A percentile compares a stretch with the other conserved stretches of the same genome.
These are phyloP conservation scores for Boletus insuetus DNA, from an alignment of 768 basidiomycete genomes.

Conservation along the genomic window DNA sequence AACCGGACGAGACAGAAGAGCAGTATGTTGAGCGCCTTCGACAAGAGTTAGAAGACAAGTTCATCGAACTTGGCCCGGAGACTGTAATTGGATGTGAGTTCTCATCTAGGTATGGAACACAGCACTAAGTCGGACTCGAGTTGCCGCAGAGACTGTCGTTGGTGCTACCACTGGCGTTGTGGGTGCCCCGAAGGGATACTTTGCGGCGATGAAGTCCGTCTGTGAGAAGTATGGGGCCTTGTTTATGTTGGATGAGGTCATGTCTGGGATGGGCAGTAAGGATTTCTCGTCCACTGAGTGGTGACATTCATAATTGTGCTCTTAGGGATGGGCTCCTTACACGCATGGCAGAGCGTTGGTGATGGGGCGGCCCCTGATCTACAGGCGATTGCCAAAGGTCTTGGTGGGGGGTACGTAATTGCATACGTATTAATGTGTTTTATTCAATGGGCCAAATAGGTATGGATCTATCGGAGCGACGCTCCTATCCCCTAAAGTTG, in stretches of 20 bases:
- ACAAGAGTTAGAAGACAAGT: slow-evolving; percentile 83
- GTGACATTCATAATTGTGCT: background rate
- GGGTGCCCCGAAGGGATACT: slow-evolving; percentile 78
- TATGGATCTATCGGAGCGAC: slow-evolving; percentile 83
- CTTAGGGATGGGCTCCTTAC: slow-evolving; percentile 80
- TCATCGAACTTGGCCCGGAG: slow-evolving; percentile 75
- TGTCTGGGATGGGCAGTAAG: slow-evolving; percentile 90
- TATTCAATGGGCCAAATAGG: slow-evolving; percentile 35
- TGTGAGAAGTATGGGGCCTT: slow-evolving; percentile 70
- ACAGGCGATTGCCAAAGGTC: slow-evolving; percentile 86
- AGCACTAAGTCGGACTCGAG: slow-evolving; percentile 34
- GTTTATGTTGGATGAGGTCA: slow-evolving; percentile 88
- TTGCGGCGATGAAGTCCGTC: slow-evolving; percentile 80
- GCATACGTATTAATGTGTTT: background rate
- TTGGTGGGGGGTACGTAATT: slow-evolving; percentile 74
- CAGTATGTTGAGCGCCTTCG: slow-evolving; percentile 76
- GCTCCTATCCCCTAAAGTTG: slow-evolving; percentile 69
- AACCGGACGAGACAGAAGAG: slow-evolving; percentile 65
- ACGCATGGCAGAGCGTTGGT: slow-evolving; percentile 83
- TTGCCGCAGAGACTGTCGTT: slow-evolving; percentile 83
- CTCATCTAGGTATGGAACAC: background rate
- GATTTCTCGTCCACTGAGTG: background rate
- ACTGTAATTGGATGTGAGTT: slow-evolving; percentile 78
- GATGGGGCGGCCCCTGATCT: slow-evolving; percentile 79
- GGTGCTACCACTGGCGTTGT: slow-evolving; percentile 82